These are phyloP conservation scores for Neofusicoccum cordaticola DNA, from an alignment of 2,329 filamentous ascomycete genomes.

Conservation along the genomic window DNA sequence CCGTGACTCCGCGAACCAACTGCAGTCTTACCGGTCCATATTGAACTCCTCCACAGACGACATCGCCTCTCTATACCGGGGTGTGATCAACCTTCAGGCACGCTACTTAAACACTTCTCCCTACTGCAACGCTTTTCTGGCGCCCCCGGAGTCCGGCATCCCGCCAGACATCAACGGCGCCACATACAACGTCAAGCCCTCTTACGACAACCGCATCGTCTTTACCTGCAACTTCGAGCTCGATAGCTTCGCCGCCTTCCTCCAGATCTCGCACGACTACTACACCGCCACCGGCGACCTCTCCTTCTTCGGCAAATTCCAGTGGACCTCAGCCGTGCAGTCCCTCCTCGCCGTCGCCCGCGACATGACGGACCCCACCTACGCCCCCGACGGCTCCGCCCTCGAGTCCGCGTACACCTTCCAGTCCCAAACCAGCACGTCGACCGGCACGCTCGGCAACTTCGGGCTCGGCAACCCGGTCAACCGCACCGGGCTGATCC, in stretches of 20 bases:
- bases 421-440: constrained; percentile 41
- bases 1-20: constrained; percentile 61
- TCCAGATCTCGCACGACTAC: constrained; percentile 50
- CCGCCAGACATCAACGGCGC: constrained; percentile 40
- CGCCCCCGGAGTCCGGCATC: constrained; percentile 48
- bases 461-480: constrained; percentile 51
- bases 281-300: constrained; percentile 47
- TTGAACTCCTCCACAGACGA: constrained; percentile 57
- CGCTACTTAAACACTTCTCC: constrained; percentile 63
- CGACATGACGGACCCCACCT: constrained; percentile 49
- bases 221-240: constrained; percentile 57
- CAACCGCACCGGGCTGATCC: constrained; percentile 48
- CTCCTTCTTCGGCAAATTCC: constrained; percentile 48
- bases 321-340: constrained; percentile 47
- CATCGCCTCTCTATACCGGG: constrained; percentile 65
- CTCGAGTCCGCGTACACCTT: constrained; percentile 45
- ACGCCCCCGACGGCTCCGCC: constrained; percentile 45
- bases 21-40: constrained; percentile 66
- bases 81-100: constrained; percentile 69
- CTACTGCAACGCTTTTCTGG: constrained; percentile 54
- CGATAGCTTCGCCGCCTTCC: constrained; percentile 51
- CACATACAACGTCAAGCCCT: constrained; percentile 43
- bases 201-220: constrained; percentile 43
- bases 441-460: constrained; percentile 53
- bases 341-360: constrained; percentile 45